These are phyloP conservation scores for Malus fusca DNA, from an alignment of 306 rosid genomes.

Conservation along the genomic window DNA sequence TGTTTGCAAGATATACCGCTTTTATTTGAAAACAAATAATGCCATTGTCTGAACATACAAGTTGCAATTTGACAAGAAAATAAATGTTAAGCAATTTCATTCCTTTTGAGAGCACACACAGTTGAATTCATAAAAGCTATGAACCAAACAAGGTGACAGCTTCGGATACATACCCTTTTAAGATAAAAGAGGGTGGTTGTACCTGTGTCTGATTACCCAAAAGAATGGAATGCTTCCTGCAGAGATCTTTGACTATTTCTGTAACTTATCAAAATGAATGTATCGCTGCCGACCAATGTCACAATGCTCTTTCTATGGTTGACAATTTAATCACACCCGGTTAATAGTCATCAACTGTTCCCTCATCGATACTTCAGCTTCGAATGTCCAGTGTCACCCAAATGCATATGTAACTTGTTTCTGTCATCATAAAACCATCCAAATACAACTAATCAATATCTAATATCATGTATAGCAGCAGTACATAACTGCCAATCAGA, in stretches of 20 bases:
- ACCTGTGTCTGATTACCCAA: background rate
- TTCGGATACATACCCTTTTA: background rate
- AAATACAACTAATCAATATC: background rate
- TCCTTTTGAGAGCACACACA: background rate
- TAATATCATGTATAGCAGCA: background rate
- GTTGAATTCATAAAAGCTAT: background rate
- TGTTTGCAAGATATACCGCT: background rate
- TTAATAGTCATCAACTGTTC: background rate
- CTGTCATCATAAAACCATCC: slow-evolving; percentile 39
- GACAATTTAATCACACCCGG: background rate
- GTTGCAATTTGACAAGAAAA: background rate
- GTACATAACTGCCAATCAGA: background rate
- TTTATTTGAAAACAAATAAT: background rate
- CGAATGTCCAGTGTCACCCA: slow-evolving; percentile 80
- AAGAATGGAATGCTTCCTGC: background rate
- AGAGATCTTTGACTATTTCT: background rate
- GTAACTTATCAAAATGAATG: background rate
- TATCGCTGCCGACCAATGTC: background rate
- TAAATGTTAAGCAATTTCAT: background rate
- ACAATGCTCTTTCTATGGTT: background rate
- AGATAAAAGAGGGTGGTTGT: background rate
- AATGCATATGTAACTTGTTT: slow-evolving; percentile 68
- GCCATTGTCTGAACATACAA: background rate
- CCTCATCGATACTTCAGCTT: slow-evolving; percentile 43
- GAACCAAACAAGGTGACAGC: background rate